phyloP scores from a whole-genome alignment of 176 grass and related monocot genomes.

The Zea mays region DNA sequence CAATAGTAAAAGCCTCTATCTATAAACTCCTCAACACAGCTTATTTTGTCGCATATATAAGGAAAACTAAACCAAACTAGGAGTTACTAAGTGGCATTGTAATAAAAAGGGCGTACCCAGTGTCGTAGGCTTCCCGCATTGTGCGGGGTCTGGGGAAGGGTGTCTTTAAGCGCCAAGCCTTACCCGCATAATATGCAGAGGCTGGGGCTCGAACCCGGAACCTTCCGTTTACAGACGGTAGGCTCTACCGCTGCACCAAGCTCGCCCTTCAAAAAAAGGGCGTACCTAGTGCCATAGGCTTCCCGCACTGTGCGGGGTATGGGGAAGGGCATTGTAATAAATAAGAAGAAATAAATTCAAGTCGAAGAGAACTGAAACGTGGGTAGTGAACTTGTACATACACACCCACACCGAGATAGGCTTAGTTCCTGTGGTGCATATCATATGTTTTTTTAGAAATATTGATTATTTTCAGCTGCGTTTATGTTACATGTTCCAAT shows the following conservation, averaged over 20 bases:
- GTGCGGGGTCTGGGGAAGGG: too few relatives aligned
- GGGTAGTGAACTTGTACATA: not conserved
- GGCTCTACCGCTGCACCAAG: too few relatives aligned
- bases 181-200: too few relatives aligned
- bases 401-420: not conserved
- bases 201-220: too few relatives aligned
- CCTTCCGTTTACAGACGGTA: too few relatives aligned
- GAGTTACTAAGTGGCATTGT: not conserved
- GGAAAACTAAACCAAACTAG: not conserved
- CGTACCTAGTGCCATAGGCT: too few relatives aligned
- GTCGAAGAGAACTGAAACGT: not conserved
- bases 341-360: conserved; percentile 9
- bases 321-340: not conserved
- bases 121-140: too few relatives aligned
- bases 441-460: not conserved
- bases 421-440: not conserved
- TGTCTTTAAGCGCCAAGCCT: too few relatives aligned
- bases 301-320: too few relatives aligned
- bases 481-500: conserved; percentile 9
- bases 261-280: too few relatives aligned
- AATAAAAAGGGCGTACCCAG: too few relatives aligned
- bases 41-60: not conserved
- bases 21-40: not conserved
- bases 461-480: not conserved
- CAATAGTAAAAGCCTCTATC: not conserved